Percentiles rank a stretch among this genome's conserved stretches.
Evolutionary conservation across 441 rosid genomes (phyloP).

Genomic region (Populus hybrid): DNA sequence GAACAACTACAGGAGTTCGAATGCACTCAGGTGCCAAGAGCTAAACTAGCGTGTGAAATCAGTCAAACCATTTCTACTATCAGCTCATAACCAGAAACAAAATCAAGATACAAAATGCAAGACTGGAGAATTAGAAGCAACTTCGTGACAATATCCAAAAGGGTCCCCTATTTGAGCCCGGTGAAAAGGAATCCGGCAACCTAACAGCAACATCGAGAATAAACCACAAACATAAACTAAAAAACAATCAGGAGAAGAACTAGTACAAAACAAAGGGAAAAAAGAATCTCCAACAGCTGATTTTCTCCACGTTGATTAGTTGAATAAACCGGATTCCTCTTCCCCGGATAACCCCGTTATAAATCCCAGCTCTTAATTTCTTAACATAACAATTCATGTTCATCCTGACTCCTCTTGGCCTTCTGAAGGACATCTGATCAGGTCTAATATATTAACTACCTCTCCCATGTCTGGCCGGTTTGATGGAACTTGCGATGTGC

Average conservation of each 20-base stretch:
- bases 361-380: constrained; percentile 19
- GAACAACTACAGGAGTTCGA: neutral
- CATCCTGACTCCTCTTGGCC: constrained; percentile 67
- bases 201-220: constrained; percentile 33
- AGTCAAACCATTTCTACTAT: neutral
- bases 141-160: constrained; percentile 23
- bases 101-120: neutral
- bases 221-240: constrained; percentile 33
- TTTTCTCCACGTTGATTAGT: constrained; percentile 35
- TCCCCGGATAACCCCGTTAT: constrained; percentile 57
- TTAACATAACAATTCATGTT: constrained; percentile 19
- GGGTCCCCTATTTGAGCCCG: constrained; percentile 58
- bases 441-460: constrained; percentile 85
- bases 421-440: constrained; percentile 89
- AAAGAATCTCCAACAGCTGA: constrained; percentile 26
- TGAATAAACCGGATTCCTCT: constrained; percentile 73
- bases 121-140: constrained; percentile 3
- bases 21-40: neutral
- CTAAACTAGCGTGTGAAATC: neutral
- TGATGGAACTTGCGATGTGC: constrained; percentile 84
- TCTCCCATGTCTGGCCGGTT: constrained; percentile 46
- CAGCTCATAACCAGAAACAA: neutral
- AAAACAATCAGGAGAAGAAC: constrained; percentile 30
- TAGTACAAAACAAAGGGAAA: constrained; percentile 16
- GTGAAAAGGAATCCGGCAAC: constrained; percentile 82